Base-by-base conservation (phyloP, 208 protist species). In the Acanthamoeba lenticulata region DNA sequence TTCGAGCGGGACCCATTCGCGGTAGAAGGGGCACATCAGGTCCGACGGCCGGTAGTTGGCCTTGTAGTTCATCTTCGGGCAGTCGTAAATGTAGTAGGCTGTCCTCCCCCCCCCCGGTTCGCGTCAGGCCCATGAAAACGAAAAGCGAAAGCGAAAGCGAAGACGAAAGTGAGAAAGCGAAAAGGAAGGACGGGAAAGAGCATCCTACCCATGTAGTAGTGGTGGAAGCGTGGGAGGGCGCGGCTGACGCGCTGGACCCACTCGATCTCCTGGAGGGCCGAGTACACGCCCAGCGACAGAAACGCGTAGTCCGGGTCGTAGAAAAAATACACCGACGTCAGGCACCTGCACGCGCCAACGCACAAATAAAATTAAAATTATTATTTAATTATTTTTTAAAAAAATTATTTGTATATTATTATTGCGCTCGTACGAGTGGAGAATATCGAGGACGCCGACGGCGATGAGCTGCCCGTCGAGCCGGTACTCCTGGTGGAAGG, bases 11-110 rank as follows among this genome's bases (percentile, higher is more conserved):
- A 96, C 94, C 94, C 94, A 97, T 52, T 93, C 36, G 38, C 79
- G 93, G 38, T 52, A 91, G 47, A 93, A 60, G 2, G 27, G 24
- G 29, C 96, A 97, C n/a, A 97, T 52, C 36, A 97, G 55, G 40
- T 97, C 85, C 2, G 94, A 96, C 55, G 95, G 95, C 38, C 85
- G 52, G 57, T 95, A 97, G 4, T 83, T 83, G 65, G 42, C 32
- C 65, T 98, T 98, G 77, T 98, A 98, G 44, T 67, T 94, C 97
- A 98, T 97, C 81, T 98, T 98, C 6, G 57, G 93, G 65, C 96
- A 97, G 34, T 17, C 69, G 81, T 97, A 94, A 77, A 98, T 97
- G 85, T 97, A 98, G 47, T 94, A 98, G 32, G 96, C 97, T 90
- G 83, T 52, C 11, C 9, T 38, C 5, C 19, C 19, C 9, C 49